Evolutionary conservation across 148 eudicot genomes (phyloP).

Genomic region (Simmondsia chinensis): DNA sequence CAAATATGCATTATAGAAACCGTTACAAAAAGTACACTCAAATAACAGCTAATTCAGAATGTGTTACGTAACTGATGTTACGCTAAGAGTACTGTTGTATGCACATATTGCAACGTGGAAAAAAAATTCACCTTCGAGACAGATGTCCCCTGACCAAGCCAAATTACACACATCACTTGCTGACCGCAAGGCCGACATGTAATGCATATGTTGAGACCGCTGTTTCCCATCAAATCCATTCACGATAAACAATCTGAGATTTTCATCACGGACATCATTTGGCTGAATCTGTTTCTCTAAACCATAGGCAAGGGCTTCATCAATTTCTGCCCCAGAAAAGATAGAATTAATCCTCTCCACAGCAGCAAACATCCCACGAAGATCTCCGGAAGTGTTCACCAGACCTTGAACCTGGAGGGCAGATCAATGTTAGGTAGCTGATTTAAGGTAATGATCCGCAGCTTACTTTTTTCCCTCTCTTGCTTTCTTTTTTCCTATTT

Average conservation of each 20-base stretch:
- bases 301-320: constrained; percentile 84
- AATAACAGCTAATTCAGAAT: too few relatives aligned
- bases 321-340: constrained; percentile 70
- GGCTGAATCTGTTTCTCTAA: constrained; percentile 63
- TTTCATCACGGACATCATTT: constrained; percentile 48
- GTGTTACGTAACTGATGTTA: not conserved
- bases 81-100: not conserved
- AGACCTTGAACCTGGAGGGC: constrained; percentile 84
- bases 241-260: constrained; percentile 32
- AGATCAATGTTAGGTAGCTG: not conserved
- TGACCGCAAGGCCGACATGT: constrained; percentile 76
- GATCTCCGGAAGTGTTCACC: constrained; percentile 94
- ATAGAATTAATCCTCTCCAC: constrained; percentile 87
- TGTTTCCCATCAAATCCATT: constrained; percentile 38
- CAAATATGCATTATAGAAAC: too few relatives aligned
- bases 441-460: constrained; percentile 4
- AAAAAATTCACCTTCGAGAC: constrained; percentile 65
- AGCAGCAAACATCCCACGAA: constrained; percentile 93
- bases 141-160: constrained; percentile 72
- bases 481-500: too few relatives aligned
- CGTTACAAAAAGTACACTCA: too few relatives aligned
- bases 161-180: constrained; percentile 43
- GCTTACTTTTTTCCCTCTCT: too few relatives aligned
- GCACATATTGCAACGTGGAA: not conserved
- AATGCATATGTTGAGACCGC: constrained; percentile 31